Evolutionary conservation across 768 basidiomycete species (phyloP).

Genomic region (Ephemerocybe angulata): DNA sequence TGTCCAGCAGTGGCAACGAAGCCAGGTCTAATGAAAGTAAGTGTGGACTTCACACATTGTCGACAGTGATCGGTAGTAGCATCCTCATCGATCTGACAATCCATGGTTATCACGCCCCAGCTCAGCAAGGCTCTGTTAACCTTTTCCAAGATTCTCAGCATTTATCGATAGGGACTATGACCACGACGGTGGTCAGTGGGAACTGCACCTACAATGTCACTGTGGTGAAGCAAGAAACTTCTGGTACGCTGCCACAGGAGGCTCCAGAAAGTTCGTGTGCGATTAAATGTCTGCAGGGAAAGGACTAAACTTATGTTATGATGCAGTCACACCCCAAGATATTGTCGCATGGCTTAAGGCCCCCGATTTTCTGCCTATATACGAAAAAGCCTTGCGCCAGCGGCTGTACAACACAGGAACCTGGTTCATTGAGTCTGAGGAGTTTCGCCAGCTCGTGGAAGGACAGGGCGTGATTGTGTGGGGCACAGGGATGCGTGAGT

Average conservation of each 20-base stretch:
- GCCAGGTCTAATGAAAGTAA: too few species aligned
- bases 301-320: background rate
- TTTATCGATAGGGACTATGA: background rate
- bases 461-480: background rate
- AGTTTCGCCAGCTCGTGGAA: background rate
- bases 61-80: too few species aligned
- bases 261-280: background rate
- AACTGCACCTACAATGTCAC: background rate
- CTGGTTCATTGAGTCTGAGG: background rate
- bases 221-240: background rate
- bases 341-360: background rate
- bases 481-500: conserved; percentile 9
- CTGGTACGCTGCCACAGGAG: background rate
- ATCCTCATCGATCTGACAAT: too few species aligned
- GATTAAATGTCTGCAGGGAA: background rate
- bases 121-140: too few species aligned
- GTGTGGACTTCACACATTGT: too few species aligned
- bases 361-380: background rate
- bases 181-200: background rate
- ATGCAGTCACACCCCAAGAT: background rate
- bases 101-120: too few species aligned
- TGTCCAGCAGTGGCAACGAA: too few species aligned
- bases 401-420: background rate
- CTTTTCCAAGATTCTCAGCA: too few species aligned
- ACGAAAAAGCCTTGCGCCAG: background rate